Evolutionary conservation across 1,284 basidiomycete genomes (phyloP).

Genomic region (Phaffia rhodozyma): DNA sequence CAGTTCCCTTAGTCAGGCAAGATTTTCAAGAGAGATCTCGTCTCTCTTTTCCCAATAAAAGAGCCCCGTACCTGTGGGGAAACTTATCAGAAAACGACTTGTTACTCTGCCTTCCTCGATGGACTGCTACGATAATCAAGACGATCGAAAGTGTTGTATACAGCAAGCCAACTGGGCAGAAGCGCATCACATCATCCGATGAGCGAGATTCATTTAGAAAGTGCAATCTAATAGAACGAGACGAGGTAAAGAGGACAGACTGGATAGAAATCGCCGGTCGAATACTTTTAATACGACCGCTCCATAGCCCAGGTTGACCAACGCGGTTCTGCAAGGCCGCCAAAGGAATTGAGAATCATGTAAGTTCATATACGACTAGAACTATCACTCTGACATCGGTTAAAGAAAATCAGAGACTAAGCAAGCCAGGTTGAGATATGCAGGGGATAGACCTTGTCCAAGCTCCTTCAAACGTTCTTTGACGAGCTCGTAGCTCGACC

Average conservation of each 20-base stretch:
- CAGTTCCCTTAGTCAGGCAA: too few relatives aligned
- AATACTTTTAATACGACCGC: slow-evolving; percentile 15
- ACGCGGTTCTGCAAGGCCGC: not conserved
- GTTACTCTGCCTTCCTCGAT: slow-evolving; percentile 3
- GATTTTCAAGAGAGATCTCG: too few relatives aligned
- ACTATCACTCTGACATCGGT: not conserved
- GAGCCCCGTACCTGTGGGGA: not conserved
- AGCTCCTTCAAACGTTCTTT: slow-evolving; percentile 15
- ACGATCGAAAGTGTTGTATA: slow-evolving; percentile 7
- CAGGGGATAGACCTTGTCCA: not conserved
- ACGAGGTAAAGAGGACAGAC: not conserved
- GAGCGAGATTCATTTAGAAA: not conserved
- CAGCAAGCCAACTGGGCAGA: slow-evolving; percentile 4
- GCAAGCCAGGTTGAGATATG: not conserved
- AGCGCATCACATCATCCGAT: not conserved
- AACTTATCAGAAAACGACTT: slow-evolving; percentile 2
- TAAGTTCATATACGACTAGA: too few relatives aligned
- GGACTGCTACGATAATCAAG: slow-evolving; percentile 1
- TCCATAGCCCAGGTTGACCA: slow-evolving; percentile 10
- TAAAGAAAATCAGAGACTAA: not conserved
- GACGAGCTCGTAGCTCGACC: slow-evolving; percentile 2
- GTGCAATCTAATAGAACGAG: not conserved
- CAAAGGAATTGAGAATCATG: too few relatives aligned
- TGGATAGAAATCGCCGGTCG: slow-evolving; percentile 7
- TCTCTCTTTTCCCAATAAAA: too few relatives aligned